Percentiles rank a stretch among this genome's conserved stretches.
Conservation (phyloP, 805 yeast species). For the Pichia occidentalis region DNA sequence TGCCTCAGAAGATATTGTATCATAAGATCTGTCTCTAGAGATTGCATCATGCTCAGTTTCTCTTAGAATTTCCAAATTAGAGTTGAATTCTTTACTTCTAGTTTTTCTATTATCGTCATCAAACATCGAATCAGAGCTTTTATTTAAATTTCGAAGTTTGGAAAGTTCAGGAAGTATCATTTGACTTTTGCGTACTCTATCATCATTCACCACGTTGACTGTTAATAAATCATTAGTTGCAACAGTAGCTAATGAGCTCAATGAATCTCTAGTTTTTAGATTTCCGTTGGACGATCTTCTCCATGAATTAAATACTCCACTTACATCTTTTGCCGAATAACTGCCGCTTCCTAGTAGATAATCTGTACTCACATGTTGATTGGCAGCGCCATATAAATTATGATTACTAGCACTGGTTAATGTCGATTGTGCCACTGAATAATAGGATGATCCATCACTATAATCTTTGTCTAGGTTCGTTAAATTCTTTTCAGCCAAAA, state of each 20-base stretch:
- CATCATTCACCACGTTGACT: slow-evolving; percentile 66
- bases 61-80: slow-evolving; percentile 6
- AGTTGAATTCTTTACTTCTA: slow-evolving; percentile 1
- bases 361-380: slow-evolving; percentile 34
- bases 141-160: slow-evolving; percentile 4
- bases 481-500: slow-evolving; percentile 45
- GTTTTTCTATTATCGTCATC: neutral
- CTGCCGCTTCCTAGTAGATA: slow-evolving; percentile 17
- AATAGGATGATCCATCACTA: slow-evolving; percentile 19
- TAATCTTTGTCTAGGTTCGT: slow-evolving; percentile 41
- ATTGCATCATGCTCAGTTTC: slow-evolving; percentile 4
- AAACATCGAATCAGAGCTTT: slow-evolving; percentile 6
- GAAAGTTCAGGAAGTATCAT: slow-evolving; percentile 11
- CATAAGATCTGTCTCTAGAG: slow-evolving; percentile 11
- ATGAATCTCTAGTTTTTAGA: slow-evolving; percentile 54
- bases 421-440: slow-evolving; percentile 39
- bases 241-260: slow-evolving; percentile 72
- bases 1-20: slow-evolving; percentile 11
- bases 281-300: slow-evolving; percentile 35
- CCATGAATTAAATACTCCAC: slow-evolving; percentile 53
- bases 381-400: slow-evolving; percentile 9
- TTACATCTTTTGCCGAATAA: slow-evolving; percentile 4
- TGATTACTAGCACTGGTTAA: slow-evolving; percentile 37
- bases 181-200: slow-evolving; percentile 34
- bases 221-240: slow-evolving; percentile 78